Base-by-base conservation (phyloP, 2,329 filamentous ascomycete genomes). In the Aspergillus hortae region DNA sequence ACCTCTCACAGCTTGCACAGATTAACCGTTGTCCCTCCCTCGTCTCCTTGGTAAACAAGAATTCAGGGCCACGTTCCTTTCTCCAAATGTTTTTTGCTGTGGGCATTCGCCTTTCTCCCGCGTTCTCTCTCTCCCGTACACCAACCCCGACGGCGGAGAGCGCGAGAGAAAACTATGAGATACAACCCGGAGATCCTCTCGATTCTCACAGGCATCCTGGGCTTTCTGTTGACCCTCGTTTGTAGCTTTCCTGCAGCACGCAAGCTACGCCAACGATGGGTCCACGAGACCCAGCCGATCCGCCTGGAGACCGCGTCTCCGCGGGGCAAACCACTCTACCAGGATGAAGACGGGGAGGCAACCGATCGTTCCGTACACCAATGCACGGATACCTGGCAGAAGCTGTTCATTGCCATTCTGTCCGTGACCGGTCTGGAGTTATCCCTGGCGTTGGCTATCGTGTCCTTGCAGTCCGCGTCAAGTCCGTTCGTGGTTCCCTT, bases 331-430 rank as follows among this genome's bases (percentile, higher is more conserved):
- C 71, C 78, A 10, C 73, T 77, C 11, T 91, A 91, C 62, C 74
- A 84, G 59, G 88, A 92, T 63, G 72, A 78, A 55, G 88, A 92
- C 69, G 88, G 88, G 45, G 77, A 80, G 56, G 86, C 85, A 30
- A 87, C 84, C 0, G 77, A 81, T 38, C 83, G 87, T 63, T 83
- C 84, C 1, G 66, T 84, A 48, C 77, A 78, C 19, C 77, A 76
- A 36, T 91, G 86, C 64, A 87, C 86, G 25, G 80, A 82, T 56
- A 81, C 74, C 52, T 61, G 77, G 52, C 78, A 84, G 49, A 87
- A 86, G 64, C 55, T 74, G 4, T 64, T 76, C 19, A 74, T 88
- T 42, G 64, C 83, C 4, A 32, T 83, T 3, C 76, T 82, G n/a
- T 80, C 83, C 0, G 51, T 76, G 11, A 53, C 75, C 35, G 86